Base-by-base conservation (phyloP, 176 grass and related monocot species). In the Ensete ventricosum region DNA sequence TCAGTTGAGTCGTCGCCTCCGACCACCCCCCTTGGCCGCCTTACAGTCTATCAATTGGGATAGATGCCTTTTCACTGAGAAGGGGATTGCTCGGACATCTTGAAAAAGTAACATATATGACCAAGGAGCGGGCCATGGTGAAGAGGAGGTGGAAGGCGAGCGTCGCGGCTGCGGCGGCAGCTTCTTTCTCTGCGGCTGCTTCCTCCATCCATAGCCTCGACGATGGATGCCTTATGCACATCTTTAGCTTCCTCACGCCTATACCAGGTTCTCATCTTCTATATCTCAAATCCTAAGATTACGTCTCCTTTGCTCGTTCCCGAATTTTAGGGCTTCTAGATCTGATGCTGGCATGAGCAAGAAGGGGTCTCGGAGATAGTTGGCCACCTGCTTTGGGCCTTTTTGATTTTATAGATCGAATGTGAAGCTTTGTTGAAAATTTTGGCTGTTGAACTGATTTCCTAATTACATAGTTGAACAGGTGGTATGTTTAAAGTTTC, bases 201-300 rank as follows among this genome's bases (percentile, higher is more conserved):
- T 93, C 94, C 27, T 82, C 78, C 49, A 79, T 89, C 48, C 82
- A 82, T 67, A 71, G 76, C 73, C 85, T 98, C 72, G 95, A 98
- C 65, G 95, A 98, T 51, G 95, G 95, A 51, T 98, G 95, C 69
- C 90, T 98, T 73, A 93, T 93, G 95, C 90, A 98, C 52, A 93
- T 98, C 75, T 91, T 98, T 77, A 91, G 95, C 86, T 98, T 98
- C 84, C 95, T 98, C 50, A 72, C 72, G 86, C 95, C 95, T 0
- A 91, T 93, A 21, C 90, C 95, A 91, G 95, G 95, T 98, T 75
- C 80, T n/a, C 24, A 51, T 23, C 34, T 53, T 64, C 29, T 54
- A 20, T 14, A 1, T 29, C 62, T 16, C 9, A 52, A 27, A 62
- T 24, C 9, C 57, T 29, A 3, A 22, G 50, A 24, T 43, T 25